phyloP scores from a whole-genome alignment of 2,329 filamentous ascomycete species.

The Colletotrichum musae region DNA sequence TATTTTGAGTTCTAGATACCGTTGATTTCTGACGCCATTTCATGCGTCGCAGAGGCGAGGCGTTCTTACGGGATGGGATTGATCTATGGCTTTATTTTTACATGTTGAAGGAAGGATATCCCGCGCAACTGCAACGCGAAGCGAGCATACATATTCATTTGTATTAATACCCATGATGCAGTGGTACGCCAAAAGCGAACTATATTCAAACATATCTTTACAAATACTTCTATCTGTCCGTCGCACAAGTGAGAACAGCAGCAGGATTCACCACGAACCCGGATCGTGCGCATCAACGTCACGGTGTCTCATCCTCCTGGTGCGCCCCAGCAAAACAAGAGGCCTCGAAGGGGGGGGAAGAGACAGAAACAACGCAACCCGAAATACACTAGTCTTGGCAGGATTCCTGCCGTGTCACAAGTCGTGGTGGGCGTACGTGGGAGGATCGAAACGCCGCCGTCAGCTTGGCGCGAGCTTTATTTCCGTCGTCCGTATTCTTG shows the following conservation, averaged over 20 bases:
- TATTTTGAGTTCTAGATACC: slow-evolving; percentile 24
- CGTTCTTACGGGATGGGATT: slow-evolving; percentile 38
- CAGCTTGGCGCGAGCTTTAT: slow-evolving; percentile 37
- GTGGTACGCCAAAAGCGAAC: slow-evolving; percentile 31
- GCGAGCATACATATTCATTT: slow-evolving; percentile 34
- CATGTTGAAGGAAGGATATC: slow-evolving; percentile 38
- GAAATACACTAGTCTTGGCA: slow-evolving; percentile 19
- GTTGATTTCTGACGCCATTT: slow-evolving; percentile 19
- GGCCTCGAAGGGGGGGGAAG: background rate
- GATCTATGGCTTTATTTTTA: slow-evolving; percentile 19
- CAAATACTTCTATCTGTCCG: background rate
- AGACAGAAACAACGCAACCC: slow-evolving; percentile 13
- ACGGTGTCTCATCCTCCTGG: slow-evolving; percentile 29
- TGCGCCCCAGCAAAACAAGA: background rate
- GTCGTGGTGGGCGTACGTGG: slow-evolving; percentile 12
- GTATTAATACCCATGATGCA: slow-evolving; percentile 38
- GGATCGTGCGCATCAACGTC: slow-evolving; percentile 3
- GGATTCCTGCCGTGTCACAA: slow-evolving; percentile 32
- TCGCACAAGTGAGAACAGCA: no score
- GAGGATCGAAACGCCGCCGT: slow-evolving; percentile 32
- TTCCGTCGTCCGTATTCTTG: slow-evolving; percentile 13
- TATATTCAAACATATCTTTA: slow-evolving; percentile 5
- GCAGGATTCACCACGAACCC: background rate
- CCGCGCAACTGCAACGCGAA: slow-evolving; percentile 30
- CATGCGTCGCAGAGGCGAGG: slow-evolving; percentile 30